A percentile compares a stretch with the other conserved stretches of the same genome.
Conservation (phyloP, 306 rosid genomes). For the Vigna angularis region DNA sequence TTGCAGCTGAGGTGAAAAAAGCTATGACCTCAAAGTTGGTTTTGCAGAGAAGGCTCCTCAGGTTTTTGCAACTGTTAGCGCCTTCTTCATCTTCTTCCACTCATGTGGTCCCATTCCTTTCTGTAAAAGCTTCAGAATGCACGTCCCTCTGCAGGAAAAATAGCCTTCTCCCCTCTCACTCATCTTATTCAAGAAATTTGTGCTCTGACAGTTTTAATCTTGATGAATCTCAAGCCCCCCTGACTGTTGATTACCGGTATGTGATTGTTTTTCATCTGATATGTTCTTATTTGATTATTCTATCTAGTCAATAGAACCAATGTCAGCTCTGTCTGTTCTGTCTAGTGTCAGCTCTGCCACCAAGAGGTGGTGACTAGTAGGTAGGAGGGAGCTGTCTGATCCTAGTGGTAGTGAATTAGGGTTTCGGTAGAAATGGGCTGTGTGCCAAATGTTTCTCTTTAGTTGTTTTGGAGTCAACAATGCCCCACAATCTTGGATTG, state of each 20-base stretch:
- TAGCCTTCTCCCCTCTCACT: conserved; percentile 17
- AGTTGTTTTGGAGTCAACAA: background rate
- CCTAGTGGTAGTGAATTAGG: too few species aligned
- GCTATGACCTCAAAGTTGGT: conserved; percentile 66
- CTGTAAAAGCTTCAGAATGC: conserved; percentile 49
- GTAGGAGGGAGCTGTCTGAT: background rate
- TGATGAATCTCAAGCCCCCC: conserved; percentile 62
- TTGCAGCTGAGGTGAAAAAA: conserved; percentile 29
- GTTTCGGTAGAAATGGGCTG: background rate
- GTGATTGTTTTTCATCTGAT: background rate
- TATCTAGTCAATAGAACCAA: too few species aligned
- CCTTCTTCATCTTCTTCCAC: conserved; percentile 39
- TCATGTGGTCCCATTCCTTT: conserved; percentile 17
- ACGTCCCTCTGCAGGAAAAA: background rate
- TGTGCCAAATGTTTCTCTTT: background rate
- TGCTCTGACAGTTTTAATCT: conserved; percentile 59
- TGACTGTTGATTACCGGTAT: conserved; percentile 79
- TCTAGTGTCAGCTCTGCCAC: too few species aligned
- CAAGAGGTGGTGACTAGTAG: background rate
- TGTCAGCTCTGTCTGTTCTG: too few species aligned
- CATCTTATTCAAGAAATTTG: conserved; percentile 58
- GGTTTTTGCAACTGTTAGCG: conserved; percentile 49
- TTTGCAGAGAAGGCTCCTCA: conserved; percentile 54
- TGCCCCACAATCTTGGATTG: background rate
- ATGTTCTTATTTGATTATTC: conserved; percentile 10